These are phyloP conservation scores for Microbotryum saponariae DNA, from an alignment of 1,284 basidiomycete genomes.

Conservation along the genomic window DNA sequence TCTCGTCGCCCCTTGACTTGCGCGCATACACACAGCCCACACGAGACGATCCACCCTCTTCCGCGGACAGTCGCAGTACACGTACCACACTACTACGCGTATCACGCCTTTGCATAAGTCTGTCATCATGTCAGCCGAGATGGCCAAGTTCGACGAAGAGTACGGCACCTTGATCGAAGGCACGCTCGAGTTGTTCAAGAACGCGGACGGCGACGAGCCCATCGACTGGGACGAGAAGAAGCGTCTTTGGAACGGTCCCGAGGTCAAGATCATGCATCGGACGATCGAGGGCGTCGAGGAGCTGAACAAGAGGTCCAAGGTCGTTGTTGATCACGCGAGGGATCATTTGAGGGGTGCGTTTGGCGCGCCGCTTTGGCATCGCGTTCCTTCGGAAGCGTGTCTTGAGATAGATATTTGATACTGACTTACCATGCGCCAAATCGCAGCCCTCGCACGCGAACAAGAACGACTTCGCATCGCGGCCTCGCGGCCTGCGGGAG, in stretches of 20 bases:
- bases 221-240: neutral
- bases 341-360: constrained; percentile 25
- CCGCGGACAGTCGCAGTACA: no score
- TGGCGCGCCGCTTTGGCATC: neutral
- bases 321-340: constrained; percentile 21
- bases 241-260: constrained; percentile 1
- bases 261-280: constrained; percentile 20
- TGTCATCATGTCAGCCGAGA: no score
- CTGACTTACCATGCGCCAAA: no score
- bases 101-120: no score
- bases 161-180: constrained; percentile 19
- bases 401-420: no score
- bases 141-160: constrained; percentile 16
- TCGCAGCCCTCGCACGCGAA: constrained; percentile 21
- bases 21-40: no score
- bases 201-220: neutral
- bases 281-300: constrained; percentile 17
- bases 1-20: no score
- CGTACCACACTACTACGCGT: no score
- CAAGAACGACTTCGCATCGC: constrained; percentile 12
- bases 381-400: neutral
- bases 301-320: constrained; percentile 5
- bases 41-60: no score
- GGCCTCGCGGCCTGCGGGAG: constrained; percentile 5
- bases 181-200: constrained; percentile 17